phyloP scores from a whole-genome alignment of 129 eudicot genomes.

The Helichrysum umbraculigerum region DNA sequence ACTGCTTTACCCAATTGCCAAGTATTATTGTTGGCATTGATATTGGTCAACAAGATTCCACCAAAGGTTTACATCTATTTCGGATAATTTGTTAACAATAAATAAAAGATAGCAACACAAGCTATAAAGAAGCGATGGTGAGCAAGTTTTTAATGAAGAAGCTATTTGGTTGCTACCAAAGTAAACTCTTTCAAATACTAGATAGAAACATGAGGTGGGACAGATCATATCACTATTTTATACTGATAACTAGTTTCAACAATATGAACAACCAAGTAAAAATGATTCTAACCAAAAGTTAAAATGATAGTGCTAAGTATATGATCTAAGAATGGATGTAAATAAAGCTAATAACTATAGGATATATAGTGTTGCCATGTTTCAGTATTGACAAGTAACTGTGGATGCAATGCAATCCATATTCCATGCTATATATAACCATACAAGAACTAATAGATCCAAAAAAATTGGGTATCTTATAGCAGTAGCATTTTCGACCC shows the following conservation, averaged over 20 bases:
- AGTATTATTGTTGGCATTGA: conserved; percentile 7
- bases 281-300: neutral
- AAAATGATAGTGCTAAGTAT: neutral
- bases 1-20: neutral
- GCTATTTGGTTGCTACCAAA: neutral
- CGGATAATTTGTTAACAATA: neutral
- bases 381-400: neutral
- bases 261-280: conserved; percentile 3
- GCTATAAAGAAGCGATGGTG: neutral
- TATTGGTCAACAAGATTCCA: neutral
- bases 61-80: neutral
- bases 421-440: no score
- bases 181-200: no score
- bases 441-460: neutral
- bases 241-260: neutral
- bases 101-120: neutral
- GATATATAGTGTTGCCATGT: neutral
- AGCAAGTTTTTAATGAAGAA: conserved; percentile 6
- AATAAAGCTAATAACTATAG: conserved; percentile 4
- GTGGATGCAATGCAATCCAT: neutral
- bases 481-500: neutral
- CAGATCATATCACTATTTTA: neutral
- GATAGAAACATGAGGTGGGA: neutral
- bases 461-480: neutral
- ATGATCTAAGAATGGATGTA: neutral